Conservation (phyloP, 352 stramenopile genomes). For the Pilasporangium apinafurcum region DNA sequence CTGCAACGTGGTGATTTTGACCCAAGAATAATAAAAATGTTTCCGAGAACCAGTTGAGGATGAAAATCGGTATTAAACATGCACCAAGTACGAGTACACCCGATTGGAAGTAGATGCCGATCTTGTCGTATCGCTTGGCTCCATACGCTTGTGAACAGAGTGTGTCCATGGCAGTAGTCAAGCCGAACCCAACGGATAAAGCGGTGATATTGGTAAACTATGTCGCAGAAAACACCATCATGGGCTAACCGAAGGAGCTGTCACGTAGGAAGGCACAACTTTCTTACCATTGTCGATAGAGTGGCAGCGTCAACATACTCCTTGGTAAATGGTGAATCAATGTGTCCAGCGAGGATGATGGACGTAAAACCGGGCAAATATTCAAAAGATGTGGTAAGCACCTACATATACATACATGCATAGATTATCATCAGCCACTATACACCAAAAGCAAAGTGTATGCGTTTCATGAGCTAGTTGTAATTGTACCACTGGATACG, state of each 20-base stretch:
- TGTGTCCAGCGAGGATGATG: constrained; percentile 55
- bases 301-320: constrained; percentile 54
- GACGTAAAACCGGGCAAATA: constrained; percentile 44
- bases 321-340: constrained; percentile 42
- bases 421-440: neutral
- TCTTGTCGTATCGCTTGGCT: constrained; percentile 46
- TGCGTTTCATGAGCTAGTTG: too few species aligned
- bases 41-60: constrained; percentile 56
- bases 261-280: neutral
- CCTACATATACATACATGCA: constrained; percentile 1
- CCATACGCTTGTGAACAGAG: constrained; percentile 66
- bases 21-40: constrained; percentile 36
- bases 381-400: constrained; percentile 36
- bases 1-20: constrained; percentile 41
- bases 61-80: constrained; percentile 35
- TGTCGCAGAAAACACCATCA: too few species aligned
- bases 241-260: too few species aligned
- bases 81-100: constrained; percentile 44
- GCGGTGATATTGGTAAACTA: constrained; percentile 71
- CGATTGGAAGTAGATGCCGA: constrained; percentile 75
- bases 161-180: constrained; percentile 72
- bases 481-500: constrained; percentile 16
- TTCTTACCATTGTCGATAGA: constrained; percentile 41
- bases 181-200: constrained; percentile 49
- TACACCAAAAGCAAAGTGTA: neutral